A percentile compares a stretch with the other conserved stretches of the same genome.
Evolutionary conservation across 345 rosid genomes (phyloP).

Genomic region (Syzygium jambos): DNA sequence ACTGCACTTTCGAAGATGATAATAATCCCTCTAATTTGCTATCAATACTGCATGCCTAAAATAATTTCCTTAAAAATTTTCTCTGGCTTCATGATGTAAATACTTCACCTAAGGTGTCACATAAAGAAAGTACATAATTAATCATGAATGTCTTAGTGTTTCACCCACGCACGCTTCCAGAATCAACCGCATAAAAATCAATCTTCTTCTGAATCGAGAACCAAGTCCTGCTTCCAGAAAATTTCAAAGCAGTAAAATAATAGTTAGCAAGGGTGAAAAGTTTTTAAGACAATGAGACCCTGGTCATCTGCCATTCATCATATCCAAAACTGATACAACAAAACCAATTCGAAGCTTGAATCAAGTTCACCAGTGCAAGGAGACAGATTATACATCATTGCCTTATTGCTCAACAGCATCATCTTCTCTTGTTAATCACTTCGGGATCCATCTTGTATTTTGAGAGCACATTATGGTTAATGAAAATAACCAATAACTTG

Average conservation of each 20-base stretch:
- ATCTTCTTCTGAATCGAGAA: neutral
- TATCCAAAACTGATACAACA: neutral
- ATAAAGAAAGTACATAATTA: neutral
- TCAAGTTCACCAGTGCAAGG: neutral
- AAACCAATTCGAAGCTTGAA: neutral
- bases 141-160: neutral
- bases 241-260: neutral
- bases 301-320: neutral
- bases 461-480: slow-evolving; percentile 14
- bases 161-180: neutral
- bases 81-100: neutral
- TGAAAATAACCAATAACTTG: slow-evolving; percentile 90
- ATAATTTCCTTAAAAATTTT: neutral
- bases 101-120: neutral
- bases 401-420: neutral
- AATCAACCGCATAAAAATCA: neutral
- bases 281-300: neutral
- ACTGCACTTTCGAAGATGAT: neutral
- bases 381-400: neutral
- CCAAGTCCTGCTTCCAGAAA: neutral
- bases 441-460: neutral
- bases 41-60: neutral
- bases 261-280: neutral
- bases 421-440: neutral
- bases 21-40: neutral